Base-by-base conservation (phyloP, 2,329 filamentous ascomycete genomes). In the Teratosphaeria epicoccoides region DNA sequence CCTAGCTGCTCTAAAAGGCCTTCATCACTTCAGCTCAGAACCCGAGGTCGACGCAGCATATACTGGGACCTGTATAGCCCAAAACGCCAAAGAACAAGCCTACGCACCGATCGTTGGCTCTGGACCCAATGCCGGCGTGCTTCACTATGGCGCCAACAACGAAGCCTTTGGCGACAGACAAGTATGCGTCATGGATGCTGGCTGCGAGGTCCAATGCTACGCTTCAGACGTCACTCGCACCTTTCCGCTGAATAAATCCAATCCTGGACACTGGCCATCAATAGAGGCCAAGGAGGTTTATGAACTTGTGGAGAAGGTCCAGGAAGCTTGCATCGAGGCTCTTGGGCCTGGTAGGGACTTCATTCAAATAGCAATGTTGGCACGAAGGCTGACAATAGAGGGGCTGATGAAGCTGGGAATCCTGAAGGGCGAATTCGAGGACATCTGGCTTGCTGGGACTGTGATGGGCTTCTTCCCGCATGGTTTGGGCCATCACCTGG, bases 151-250 rank as follows among this genome's bases (percentile, higher is more conserved):
- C 43, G 80, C 78, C 49, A 97, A 98, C 66, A 77, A 94, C 62
- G 78, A 85, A 60, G 70, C 82, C 1, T 78, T 97, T 17, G 71
- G 72, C 2, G 81, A 83, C 24, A 33, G 24, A 24, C 81, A 90
- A 63, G 76, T 90, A 25, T 73, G 97, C 26, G 83, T 94, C 20
- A 74, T 98, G 4, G 91, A 98, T 66, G 90, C 91, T 1, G 90
- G 88, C 2, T 85, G 83, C 58, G 91, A 97, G 69, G 95, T 83
- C 70, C 72, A 82, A 47, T 84, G 85, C 60, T 97, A 98, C 67
- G 88, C 88, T 25, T 87, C 85, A 52, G 91, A 97, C 68, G 82
- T 97, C 24, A 97, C 93, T 0, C 81, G 91, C 33, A 93, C 90
- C 0, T 82, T 96, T 58, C 91, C 91, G 4, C 71, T 96, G 22